phyloP scores from a whole-genome alignment of 176 grass and related monocot genomes.

The Oryza australiensis region DNA sequence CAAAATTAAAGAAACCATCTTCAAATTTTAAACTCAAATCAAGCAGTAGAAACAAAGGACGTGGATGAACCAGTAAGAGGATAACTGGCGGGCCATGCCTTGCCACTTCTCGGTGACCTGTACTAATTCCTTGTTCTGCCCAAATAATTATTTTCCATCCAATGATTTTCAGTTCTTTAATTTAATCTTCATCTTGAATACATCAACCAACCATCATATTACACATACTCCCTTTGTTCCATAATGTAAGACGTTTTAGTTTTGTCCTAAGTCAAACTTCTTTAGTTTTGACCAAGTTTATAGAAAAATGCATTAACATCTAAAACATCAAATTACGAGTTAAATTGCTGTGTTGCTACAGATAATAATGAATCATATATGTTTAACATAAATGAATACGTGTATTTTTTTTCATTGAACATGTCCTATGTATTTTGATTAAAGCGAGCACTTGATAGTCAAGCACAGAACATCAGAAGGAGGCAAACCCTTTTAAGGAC shows the following conservation, averaged over 20 bases:
- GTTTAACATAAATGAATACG: background rate
- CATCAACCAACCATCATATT: background rate
- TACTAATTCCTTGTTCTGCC: background rate
- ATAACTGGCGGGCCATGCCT: background rate
- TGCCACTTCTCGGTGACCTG: background rate
- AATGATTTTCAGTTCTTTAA: background rate
- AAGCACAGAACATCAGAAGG: too few relatives aligned
- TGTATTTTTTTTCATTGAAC: background rate
- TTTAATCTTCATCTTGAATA: background rate
- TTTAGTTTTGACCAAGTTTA: too few relatives aligned
- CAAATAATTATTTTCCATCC: background rate
- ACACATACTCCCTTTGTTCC: too few relatives aligned
- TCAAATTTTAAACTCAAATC: background rate
- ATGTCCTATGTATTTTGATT: background rate
- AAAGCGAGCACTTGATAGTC: background rate
- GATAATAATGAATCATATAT: background rate
- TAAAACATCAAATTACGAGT: too few relatives aligned
- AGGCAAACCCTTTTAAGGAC: slow-evolving; percentile 6
- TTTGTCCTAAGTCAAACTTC: too few relatives aligned
- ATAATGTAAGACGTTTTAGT: too few relatives aligned
- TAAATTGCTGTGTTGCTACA: background rate
- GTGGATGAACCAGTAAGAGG: background rate
- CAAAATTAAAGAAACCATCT: background rate
- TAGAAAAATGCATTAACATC: too few relatives aligned
- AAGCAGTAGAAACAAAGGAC: background rate